These are phyloP conservation scores for Colletotrichum siamense DNA, from an alignment of 2,329 filamentous ascomycete genomes.

Conservation along the genomic window DNA sequence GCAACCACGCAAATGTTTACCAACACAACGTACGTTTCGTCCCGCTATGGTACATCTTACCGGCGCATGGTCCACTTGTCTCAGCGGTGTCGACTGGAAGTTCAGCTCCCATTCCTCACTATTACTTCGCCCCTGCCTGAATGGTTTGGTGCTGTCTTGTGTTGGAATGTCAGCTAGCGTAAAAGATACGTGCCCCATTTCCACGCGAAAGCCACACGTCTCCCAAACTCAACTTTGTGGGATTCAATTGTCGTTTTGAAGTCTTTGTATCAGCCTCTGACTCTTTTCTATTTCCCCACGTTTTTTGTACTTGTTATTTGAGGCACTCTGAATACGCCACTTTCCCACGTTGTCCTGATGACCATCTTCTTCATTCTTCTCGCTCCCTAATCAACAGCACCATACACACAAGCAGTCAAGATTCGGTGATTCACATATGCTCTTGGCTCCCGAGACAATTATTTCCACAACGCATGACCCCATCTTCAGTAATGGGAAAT, in stretches of 20 bases:
- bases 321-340: background rate
- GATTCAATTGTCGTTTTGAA: background rate
- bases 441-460: background rate
- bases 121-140: background rate
- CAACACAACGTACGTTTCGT: background rate
- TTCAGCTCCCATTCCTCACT: background rate
- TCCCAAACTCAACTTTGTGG: background rate
- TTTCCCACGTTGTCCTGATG: background rate
- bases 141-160: background rate
- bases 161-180: background rate
- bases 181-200: background rate
- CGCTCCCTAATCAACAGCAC: background rate
- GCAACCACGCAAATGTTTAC: background rate
- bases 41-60: background rate
- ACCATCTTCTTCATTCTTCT: background rate
- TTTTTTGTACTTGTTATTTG: background rate
- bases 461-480: background rate
- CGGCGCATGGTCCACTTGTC: background rate
- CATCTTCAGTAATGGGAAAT: background rate
- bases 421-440: background rate
- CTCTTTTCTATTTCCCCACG: background rate
- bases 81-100: background rate
- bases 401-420: background rate
- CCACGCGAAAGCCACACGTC: background rate
- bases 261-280: background rate